phyloP scores from a whole-genome alignment of 129 eudicot genomes.

The Deinandra increscens region DNA sequence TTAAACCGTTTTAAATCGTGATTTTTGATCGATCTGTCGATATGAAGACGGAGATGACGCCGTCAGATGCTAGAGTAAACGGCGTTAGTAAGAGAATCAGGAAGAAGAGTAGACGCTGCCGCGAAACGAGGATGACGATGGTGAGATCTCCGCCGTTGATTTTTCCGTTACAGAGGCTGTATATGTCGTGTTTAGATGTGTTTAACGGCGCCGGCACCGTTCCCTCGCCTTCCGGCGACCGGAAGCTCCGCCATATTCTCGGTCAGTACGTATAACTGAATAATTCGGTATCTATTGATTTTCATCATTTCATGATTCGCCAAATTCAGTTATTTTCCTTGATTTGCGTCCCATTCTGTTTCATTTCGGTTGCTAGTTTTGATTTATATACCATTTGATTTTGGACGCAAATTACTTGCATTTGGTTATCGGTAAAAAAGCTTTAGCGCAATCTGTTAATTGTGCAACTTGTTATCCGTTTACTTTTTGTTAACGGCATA shows the following conservation, averaged over 20 bases:
- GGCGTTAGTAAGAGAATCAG: conserved; percentile 36
- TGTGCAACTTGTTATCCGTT: too few relatives aligned
- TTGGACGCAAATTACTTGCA: too few relatives aligned
- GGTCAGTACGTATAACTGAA: conserved; percentile 45
- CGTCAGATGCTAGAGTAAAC: too few relatives aligned
- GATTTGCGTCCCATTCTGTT: too few relatives aligned
- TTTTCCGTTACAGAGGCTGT: conserved; percentile 51
- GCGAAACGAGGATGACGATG: conserved; percentile 20
- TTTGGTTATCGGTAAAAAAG: too few relatives aligned
- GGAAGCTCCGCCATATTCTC: conserved; percentile 48
- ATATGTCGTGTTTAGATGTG: conserved; percentile 41
- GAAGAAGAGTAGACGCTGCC: conserved; percentile 47
- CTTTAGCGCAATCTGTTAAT: too few relatives aligned
- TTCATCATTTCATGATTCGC: too few relatives aligned
- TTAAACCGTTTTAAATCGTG: background rate
- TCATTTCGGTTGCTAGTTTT: too few relatives aligned
- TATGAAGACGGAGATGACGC: conserved; percentile 31
- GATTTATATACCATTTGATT: too few relatives aligned
- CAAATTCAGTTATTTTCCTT: too few relatives aligned
- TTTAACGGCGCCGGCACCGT: conserved; percentile 66
- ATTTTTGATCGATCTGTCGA: conserved; percentile 7
- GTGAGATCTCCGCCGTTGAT: conserved; percentile 21
- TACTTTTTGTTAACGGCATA: too few relatives aligned
- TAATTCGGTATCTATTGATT: too few relatives aligned
- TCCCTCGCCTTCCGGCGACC: conserved; percentile 51